A percentile compares a stretch with the other conserved stretches of the same genome.
These are phyloP conservation scores for Yamadazyma akitaensis DNA, from an alignment of 805 yeast genomes.

Conservation along the genomic window DNA sequence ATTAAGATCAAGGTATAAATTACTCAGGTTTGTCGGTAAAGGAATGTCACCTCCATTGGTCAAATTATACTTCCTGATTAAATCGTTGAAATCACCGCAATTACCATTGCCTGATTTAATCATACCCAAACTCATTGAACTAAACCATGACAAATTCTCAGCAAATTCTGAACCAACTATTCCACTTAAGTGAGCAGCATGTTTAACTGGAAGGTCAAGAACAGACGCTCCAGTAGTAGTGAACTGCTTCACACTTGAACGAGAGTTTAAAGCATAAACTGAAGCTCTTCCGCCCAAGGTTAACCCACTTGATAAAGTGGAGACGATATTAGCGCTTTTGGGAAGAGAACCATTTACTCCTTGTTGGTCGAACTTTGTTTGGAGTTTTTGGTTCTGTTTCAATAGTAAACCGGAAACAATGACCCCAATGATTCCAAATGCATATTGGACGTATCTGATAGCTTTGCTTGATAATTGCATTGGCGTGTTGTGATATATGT, in stretches of 20 bases:
- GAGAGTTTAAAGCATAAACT: background rate
- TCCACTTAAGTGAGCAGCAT: slow-evolving; percentile 6
- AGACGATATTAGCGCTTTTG: background rate
- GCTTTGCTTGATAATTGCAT: background rate
- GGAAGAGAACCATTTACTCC: slow-evolving; percentile 3
- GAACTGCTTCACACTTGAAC: background rate
- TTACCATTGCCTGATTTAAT: slow-evolving; percentile 8
- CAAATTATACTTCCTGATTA: slow-evolving; percentile 10
- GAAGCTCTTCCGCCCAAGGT: slow-evolving; percentile 5
- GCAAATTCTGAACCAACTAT: slow-evolving; percentile 7
- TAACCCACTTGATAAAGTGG: slow-evolving; percentile 1
- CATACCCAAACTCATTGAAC: slow-evolving; percentile 9
- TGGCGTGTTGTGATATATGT: background rate
- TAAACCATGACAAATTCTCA: slow-evolving; percentile 12
- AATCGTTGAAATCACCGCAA: slow-evolving; percentile 5
- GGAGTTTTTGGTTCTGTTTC: background rate
- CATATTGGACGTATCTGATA: background rate
- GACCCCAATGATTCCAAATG: background rate
- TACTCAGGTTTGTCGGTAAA: background rate
- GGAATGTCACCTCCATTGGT: background rate
- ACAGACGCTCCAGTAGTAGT: background rate
- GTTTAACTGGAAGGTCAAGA: background rate
- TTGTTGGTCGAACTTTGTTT: background rate
- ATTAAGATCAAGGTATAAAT: background rate
- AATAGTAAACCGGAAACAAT: background rate